Conservation (phyloP, 2,329 filamentous ascomycete species). For the Allantophomopsis lycopodina region DNA sequence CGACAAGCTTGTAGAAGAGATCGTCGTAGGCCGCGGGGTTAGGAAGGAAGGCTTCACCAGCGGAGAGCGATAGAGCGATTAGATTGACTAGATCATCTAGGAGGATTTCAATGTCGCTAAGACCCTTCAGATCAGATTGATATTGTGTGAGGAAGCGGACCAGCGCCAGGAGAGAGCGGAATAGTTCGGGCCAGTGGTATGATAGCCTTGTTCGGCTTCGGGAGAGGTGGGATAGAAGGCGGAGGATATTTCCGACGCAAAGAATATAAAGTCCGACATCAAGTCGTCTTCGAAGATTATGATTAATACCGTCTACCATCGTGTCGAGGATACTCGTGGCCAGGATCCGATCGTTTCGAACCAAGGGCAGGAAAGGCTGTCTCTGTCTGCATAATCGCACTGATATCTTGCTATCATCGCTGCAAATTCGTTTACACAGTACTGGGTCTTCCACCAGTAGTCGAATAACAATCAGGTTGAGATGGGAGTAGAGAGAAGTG, state of each 20-base stretch:
- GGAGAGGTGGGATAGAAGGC: slow-evolving; percentile 73
- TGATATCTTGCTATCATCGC: slow-evolving; percentile 56
- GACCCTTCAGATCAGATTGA: slow-evolving; percentile 56
- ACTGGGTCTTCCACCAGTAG: slow-evolving; percentile 76
- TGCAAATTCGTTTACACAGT: slow-evolving; percentile 74
- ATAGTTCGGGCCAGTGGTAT: slow-evolving; percentile 95
- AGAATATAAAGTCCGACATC: slow-evolving; percentile 78
- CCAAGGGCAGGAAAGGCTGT: slow-evolving; percentile 68
- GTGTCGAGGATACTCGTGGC: slow-evolving; percentile 71
- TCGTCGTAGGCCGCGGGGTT: slow-evolving; percentile 85
- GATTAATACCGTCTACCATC: slow-evolving; percentile 82
- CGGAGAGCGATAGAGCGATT: slow-evolving; percentile 69
- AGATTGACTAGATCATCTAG: slow-evolving; percentile 70
- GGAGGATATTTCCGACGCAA: slow-evolving; percentile 67
- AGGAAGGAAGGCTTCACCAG: slow-evolving; percentile 82
- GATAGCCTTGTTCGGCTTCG: slow-evolving; percentile 66
- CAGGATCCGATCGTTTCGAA: slow-evolving; percentile 58
- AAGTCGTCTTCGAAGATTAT: slow-evolving; percentile 77
- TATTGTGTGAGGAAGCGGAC: slow-evolving; percentile 88
- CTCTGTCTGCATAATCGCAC: slow-evolving; percentile 84
- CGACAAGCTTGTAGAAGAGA: slow-evolving; percentile 95
- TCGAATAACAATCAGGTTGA: slow-evolving; percentile 74
- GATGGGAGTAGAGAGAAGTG: slow-evolving; percentile 68
- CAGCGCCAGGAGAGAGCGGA: slow-evolving; percentile 76
- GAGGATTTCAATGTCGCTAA: slow-evolving; percentile 58